A percentile compares a stretch with the other conserved stretches of the same genome.
Evolutionary conservation across 305 asterid species (phyloP).

Genomic region (Fraxinus dipetala): DNA sequence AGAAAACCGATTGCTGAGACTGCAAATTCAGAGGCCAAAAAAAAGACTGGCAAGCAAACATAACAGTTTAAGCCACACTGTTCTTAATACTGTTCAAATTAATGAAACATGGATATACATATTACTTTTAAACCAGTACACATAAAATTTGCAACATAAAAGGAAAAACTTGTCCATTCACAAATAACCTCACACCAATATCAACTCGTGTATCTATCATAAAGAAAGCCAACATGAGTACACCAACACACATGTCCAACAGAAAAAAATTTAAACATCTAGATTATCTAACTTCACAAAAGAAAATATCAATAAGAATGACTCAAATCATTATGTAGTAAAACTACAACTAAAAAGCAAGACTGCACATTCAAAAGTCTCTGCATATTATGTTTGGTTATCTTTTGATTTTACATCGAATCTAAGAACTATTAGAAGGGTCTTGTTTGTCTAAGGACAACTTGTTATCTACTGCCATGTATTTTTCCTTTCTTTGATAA

Average conservation of each 20-base stretch:
- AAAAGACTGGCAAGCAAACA: constrained; percentile 6
- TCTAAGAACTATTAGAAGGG: neutral
- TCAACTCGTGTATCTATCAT: neutral
- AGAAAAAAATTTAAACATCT: neutral
- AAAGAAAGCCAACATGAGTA: neutral
- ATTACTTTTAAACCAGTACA: constrained; percentile 6
- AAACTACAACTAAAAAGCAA: neutral
- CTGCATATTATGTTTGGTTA: neutral
- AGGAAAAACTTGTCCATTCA: constrained; percentile 5
- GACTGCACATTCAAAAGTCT: neutral
- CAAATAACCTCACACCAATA: constrained; percentile 5
- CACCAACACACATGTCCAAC: neutral
- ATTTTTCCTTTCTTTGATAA: neutral
- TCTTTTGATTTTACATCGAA: neutral
- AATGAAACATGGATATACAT: constrained; percentile 5
- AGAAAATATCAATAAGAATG: neutral
- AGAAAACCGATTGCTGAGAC: constrained; percentile 26
- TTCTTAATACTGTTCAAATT: constrained; percentile 3
- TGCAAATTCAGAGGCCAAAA: constrained; percentile 19
- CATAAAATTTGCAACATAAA: neutral
- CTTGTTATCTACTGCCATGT: neutral
- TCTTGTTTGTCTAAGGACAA: neutral
- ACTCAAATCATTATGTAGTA: neutral
- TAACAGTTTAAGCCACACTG: neutral
- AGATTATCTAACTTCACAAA: neutral